Evolutionary conservation across 1,139 yeast species (phyloP).

Genomic region (Trichomonascaceae sp.): DNA sequence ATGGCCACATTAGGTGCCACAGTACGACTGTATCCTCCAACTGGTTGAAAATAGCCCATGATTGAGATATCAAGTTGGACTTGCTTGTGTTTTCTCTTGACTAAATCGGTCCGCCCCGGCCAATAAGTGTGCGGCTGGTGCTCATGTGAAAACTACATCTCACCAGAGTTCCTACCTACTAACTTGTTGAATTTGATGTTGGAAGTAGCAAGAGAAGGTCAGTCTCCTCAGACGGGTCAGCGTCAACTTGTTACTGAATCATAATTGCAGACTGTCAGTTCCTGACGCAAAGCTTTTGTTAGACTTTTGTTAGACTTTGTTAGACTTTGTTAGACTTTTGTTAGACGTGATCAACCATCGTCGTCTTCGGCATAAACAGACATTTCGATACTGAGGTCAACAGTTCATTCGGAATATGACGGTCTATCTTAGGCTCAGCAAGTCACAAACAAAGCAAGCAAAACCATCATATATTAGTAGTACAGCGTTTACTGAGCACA

Average conservation of each 20-base stretch:
- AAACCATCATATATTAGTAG: background rate
- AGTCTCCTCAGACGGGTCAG: background rate
- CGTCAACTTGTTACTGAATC: background rate
- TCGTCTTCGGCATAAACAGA: too few species aligned
- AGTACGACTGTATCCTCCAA: conserved; percentile 34
- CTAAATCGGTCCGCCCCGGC: background rate
- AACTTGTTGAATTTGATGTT: background rate
- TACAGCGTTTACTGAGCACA: too few species aligned
- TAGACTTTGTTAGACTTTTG: too few species aligned
- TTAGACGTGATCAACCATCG: too few species aligned
- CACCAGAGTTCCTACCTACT: background rate
- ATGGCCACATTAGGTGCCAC: conserved; percentile 34
- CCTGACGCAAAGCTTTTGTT: too few species aligned
- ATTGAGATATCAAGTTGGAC: too few species aligned
- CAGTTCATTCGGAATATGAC: background rate
- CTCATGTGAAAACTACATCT: background rate
- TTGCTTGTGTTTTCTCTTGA: background rate
- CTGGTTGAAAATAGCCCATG: conserved; percentile 20
- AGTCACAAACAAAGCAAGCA: background rate
- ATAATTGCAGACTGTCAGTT: too few species aligned
- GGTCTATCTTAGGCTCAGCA: background rate
- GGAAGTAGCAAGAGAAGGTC: background rate
- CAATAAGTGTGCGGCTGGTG: background rate
- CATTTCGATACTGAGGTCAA: background rate
- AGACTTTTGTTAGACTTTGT: too few species aligned